phyloP scores from a whole-genome alignment of 2,329 filamentous ascomycete species.

The Claviceps capensis region DNA sequence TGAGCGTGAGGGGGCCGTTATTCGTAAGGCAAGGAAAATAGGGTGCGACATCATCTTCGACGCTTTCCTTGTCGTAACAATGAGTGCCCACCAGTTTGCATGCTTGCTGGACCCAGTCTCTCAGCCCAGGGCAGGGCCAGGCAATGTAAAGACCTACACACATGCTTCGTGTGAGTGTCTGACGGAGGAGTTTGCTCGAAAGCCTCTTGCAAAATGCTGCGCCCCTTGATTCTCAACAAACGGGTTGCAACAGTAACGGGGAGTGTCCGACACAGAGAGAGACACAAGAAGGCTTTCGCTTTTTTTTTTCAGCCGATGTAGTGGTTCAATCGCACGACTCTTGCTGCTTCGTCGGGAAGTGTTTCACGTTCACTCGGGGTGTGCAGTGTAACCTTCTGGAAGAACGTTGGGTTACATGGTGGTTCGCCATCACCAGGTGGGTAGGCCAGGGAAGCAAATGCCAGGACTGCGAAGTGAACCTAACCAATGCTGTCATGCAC shows the following conservation, averaged over 20 bases:
- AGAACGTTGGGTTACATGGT: background rate
- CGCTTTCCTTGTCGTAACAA: background rate
- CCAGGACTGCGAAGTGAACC: no score
- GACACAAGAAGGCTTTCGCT: background rate
- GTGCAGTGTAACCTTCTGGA: background rate
- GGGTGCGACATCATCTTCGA: background rate
- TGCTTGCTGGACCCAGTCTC: background rate
- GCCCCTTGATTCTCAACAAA: no score
- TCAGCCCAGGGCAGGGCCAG: background rate
- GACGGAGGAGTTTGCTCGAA: no score
- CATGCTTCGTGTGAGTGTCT: no score
- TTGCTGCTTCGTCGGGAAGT: background rate
- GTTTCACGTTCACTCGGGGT: background rate
- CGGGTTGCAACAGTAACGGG: background rate
- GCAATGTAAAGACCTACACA: no score
- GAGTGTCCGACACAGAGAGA: background rate
- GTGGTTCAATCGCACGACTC: background rate
- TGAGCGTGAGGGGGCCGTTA: no score
- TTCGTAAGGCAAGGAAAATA: background rate
- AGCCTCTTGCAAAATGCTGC: no score
- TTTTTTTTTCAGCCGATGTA: background rate
- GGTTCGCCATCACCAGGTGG: no score
- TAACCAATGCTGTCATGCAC: no score
- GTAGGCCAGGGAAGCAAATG: no score
- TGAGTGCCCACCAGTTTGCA: background rate